Conservation (phyloP, 345 rosid species). For the Pelargonium nanum region DNA sequence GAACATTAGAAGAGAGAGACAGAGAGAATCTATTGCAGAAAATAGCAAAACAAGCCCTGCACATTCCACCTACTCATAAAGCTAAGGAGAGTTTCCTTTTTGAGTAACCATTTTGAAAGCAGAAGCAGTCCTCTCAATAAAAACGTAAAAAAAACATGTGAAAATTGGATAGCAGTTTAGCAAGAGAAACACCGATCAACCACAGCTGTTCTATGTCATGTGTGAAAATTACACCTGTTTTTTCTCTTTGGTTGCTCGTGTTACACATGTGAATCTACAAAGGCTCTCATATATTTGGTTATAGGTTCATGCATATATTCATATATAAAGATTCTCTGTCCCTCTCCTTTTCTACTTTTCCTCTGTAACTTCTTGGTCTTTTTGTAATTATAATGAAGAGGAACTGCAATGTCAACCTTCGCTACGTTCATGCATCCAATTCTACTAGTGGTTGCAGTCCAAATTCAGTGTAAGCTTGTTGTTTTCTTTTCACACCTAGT, state of each 20-base stretch:
- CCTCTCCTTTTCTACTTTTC: not conserved
- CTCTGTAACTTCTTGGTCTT: not conserved
- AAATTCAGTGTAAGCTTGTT: not conserved
- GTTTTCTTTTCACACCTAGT: not conserved
- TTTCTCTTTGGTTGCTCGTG: conserved; percentile 3
- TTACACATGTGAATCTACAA: conserved; percentile 10
- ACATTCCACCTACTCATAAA: not conserved
- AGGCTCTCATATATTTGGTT: not conserved
- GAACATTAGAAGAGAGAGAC: not conserved
- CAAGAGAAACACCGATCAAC: not conserved
- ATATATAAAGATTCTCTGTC: not conserved
- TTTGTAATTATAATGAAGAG: conserved; percentile 6
- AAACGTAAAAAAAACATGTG: not conserved
- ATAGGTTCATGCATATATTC: not conserved
- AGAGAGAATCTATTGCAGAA: not conserved
- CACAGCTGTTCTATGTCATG: not conserved
- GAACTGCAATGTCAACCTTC: conserved; percentile 3
- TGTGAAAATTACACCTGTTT: too few relatives aligned
- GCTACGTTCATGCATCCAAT: conserved; percentile 1
- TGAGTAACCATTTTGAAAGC: not conserved
- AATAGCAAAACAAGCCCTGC: not conserved
- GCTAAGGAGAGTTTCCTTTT: conserved; percentile 4
- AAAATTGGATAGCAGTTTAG: not conserved
- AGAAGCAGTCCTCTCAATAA: not conserved
- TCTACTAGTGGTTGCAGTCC: not conserved